Conservation (phyloP, 129 eudicot species). For the Lactuca saligna region DNA sequence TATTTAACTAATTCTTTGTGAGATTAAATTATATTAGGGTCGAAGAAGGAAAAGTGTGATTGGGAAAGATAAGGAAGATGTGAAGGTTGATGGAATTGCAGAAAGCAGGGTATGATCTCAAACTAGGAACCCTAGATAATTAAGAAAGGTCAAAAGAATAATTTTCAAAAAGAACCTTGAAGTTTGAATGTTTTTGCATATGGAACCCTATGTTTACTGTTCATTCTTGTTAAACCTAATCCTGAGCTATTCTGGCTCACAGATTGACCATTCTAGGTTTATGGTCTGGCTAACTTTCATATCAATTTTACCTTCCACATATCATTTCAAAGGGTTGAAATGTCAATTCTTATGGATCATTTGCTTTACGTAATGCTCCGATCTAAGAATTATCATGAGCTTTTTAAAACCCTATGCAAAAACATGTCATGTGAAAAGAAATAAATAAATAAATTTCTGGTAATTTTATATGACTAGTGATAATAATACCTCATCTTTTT, state of each 20-base stretch:
- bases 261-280: background rate
- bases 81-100: background rate
- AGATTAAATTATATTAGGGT: slow-evolving; percentile 2
- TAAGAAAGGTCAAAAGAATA: background rate
- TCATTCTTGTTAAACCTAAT: background rate
- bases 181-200: background rate
- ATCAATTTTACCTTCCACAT: background rate
- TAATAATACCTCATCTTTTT: no score
- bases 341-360: background rate
- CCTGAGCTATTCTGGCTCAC: background rate
- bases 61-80: slow-evolving; percentile 1
- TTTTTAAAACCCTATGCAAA: no score
- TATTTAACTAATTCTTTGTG: background rate
- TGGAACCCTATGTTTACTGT: background rate
- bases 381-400: no score
- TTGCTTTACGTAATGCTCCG: background rate
- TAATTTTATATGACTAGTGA: no score
- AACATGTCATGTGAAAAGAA: no score
- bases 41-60: background rate
- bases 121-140: background rate
- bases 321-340: background rate
- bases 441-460: background rate
- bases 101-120: background rate
- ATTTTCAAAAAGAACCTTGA: background rate
- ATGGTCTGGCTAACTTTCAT: background rate